Percentiles rank a stretch among this genome's conserved stretches.
These are phyloP conservation scores for Pyrus pyrifolia DNA, from an alignment of 306 rosid genomes.

Conservation along the genomic window DNA sequence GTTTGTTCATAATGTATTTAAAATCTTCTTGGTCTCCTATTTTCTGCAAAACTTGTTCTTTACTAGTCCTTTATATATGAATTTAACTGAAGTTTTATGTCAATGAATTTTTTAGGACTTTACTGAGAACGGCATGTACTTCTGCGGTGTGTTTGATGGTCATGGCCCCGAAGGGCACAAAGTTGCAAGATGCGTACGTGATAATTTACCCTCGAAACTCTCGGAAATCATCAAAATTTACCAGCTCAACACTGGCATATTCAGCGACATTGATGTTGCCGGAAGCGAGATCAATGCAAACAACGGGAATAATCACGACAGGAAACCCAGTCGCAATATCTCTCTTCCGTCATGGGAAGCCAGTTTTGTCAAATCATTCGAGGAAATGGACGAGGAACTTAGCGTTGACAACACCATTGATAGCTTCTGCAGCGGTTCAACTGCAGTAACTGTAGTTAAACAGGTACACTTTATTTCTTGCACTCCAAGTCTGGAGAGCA, in stretches of 20 bases:
- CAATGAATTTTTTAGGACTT: conserved; percentile 36
- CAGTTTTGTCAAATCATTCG: conserved; percentile 49
- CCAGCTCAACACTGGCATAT: conserved; percentile 23
- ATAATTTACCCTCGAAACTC: conserved; percentile 63
- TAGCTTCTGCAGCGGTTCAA: conserved; percentile 81
- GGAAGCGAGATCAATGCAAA: conserved; percentile 9
- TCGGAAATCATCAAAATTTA: conserved; percentile 50
- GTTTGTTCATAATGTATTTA: neutral
- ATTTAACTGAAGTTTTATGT: too few relatives aligned
- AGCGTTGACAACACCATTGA: conserved; percentile 47
- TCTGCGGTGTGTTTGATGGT: conserved; percentile 95
- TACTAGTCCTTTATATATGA: neutral
- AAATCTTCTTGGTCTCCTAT: neutral
- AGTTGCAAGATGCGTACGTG: conserved; percentile 56
- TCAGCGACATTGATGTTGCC: neutral
- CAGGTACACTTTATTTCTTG: conserved; percentile 40
- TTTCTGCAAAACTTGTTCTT: neutral
- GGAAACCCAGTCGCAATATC: neutral
- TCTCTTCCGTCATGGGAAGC: conserved; percentile 72
- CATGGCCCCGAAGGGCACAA: conserved; percentile 90
- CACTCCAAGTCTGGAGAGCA: neutral
- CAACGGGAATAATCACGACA: neutral
- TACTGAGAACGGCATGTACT: conserved; percentile 40
- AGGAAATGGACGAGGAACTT: conserved; percentile 60
- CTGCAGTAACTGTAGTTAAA: conserved; percentile 71